phyloP scores from a whole-genome alignment of 228 moss, liverwort and hornwort species.

The Sphagnum fallax region DNA sequence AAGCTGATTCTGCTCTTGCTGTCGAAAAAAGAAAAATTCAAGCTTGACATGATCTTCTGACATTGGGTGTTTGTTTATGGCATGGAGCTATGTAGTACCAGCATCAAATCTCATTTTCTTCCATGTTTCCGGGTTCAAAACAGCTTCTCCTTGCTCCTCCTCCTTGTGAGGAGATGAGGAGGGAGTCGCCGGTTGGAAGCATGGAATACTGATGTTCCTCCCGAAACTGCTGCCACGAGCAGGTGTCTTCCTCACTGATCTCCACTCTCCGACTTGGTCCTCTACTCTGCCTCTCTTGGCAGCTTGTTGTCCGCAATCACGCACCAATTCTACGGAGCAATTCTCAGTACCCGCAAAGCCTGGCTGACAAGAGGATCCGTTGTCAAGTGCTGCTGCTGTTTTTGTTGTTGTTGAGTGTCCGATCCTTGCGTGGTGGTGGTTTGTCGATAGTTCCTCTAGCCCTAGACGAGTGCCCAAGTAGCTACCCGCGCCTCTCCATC shows the following conservation, averaged over 20 bases:
- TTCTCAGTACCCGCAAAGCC: background rate
- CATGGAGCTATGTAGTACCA: slow-evolving; percentile 1
- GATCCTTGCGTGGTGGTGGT: too few relatives aligned
- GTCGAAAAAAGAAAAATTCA: too few relatives aligned
- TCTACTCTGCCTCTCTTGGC: background rate
- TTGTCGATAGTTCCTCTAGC: too few relatives aligned
- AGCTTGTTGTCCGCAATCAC: background rate
- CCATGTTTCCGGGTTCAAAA: slow-evolving; percentile 9
- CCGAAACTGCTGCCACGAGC: slow-evolving; percentile 69
- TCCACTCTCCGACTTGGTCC: slow-evolving; percentile 58
- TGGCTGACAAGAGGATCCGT: background rate
- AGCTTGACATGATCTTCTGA: background rate
- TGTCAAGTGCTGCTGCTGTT: background rate
- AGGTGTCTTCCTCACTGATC: slow-evolving; percentile 64
- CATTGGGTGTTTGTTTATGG: background rate
- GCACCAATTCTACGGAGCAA: background rate
- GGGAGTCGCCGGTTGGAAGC: background rate
- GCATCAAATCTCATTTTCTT: slow-evolving; percentile 14
- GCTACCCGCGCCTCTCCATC: background rate
- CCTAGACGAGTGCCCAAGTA: too few relatives aligned
- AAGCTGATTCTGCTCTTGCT: too few relatives aligned
- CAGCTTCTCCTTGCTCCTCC: too few relatives aligned
- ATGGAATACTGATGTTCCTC: slow-evolving; percentile 11
- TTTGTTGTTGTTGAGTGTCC: slow-evolving; percentile 1
- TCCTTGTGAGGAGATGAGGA: slow-evolving; percentile 15